phyloP scores from a whole-genome alignment of 306 rosid species.

The Lablab purpureus region DNA sequence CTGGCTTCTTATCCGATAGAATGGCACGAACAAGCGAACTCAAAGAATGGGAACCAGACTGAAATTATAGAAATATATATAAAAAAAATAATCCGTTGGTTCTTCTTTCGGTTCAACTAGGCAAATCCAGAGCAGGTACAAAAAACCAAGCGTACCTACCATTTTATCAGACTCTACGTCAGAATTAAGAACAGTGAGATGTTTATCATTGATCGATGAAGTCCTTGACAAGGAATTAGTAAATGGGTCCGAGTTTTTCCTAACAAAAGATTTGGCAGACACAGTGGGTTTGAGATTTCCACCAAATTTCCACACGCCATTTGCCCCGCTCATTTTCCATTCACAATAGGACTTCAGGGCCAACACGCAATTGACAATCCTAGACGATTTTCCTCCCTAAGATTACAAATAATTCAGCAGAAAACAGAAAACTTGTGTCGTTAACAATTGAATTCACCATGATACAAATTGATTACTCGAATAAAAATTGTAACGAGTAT shows the following conservation, averaged over 20 bases:
- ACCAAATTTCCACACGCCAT: constrained; percentile 92
- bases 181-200: constrained; percentile 49
- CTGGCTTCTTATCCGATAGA: constrained; percentile 84
- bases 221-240: constrained; percentile 77
- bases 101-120: constrained; percentile 36
- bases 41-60: constrained; percentile 74
- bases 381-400: constrained; percentile 92
- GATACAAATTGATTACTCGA: neutral
- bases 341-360: constrained; percentile 85
- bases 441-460: constrained; percentile 27
- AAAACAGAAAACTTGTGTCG: neutral
- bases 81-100: constrained; percentile 12
- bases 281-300: constrained; percentile 72
- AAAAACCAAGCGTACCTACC: constrained; percentile 71
- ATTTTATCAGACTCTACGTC: constrained; percentile 71
- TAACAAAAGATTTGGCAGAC: constrained; percentile 70
- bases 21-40: constrained; percentile 75
- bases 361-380: constrained; percentile 82
- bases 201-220: constrained; percentile 73
- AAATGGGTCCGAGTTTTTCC: constrained; percentile 90
- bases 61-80: constrained; percentile 42
- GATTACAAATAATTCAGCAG: constrained; percentile 19
- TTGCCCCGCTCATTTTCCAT: constrained; percentile 83
- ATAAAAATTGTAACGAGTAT: constrained; percentile 18
- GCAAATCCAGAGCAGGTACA: constrained; percentile 37